Evolutionary conservation across 2,329 filamentous ascomycete species (phyloP).

Genomic region (Fusarium guadeloupense): DNA sequence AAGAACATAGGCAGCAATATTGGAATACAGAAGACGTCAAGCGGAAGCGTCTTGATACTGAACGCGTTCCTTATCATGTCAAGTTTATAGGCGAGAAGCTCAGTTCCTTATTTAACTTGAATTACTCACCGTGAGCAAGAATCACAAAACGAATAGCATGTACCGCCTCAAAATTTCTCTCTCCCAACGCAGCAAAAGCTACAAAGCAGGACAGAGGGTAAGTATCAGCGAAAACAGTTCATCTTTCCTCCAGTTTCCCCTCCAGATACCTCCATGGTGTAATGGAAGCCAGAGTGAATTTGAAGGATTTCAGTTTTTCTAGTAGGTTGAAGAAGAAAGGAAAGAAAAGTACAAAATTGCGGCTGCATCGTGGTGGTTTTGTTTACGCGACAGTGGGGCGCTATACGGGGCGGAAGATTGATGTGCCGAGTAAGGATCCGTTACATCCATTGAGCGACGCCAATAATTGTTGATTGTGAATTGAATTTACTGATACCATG

Average conservation of each 20-base stretch:
- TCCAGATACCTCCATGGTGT: conserved; percentile 64
- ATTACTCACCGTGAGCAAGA: neutral
- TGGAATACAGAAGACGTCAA: no score
- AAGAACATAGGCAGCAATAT: no score
- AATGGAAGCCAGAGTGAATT: conserved; percentile 75
- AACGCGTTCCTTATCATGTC: no score
- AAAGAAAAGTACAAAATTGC: conserved; percentile 34
- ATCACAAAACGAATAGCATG: conserved; percentile 36
- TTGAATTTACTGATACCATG: no score
- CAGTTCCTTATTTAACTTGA: no score
- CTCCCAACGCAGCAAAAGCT: conserved; percentile 47
- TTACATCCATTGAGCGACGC: neutral
- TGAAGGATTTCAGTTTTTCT: conserved; percentile 62
- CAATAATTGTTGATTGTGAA: no score
- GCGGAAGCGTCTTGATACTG: no score
- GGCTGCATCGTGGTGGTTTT: conserved; percentile 24
- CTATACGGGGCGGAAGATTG: conserved; percentile 41
- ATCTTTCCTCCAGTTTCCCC: conserved; percentile 79
- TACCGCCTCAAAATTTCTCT: conserved; percentile 51
- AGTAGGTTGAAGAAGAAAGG: conserved; percentile 53
- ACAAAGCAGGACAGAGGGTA: conserved; percentile 58
- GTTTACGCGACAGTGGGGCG: conserved; percentile 13
- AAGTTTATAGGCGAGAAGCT: no score
- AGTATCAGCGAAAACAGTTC: conserved; percentile 54
- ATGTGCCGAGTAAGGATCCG: conserved; percentile 29